Evolutionary conservation across 257 asterid species (phyloP).

Genomic region (Hygrophila difformis): DNA sequence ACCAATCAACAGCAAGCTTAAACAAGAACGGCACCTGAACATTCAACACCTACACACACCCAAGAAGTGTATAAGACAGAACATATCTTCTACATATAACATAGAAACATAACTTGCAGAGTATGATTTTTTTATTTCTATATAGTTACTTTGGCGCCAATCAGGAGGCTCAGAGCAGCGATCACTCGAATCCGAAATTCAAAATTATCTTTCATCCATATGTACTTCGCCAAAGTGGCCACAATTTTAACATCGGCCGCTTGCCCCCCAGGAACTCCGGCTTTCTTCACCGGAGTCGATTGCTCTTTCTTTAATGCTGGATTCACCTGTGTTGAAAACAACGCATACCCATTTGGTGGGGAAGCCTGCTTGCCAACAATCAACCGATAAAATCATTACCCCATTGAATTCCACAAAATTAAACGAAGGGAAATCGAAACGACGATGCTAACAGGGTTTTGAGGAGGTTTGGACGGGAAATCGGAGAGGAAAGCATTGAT

Average conservation of each 20-base stretch:
- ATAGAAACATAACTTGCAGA: slow-evolving; percentile 5
- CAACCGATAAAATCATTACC: slow-evolving; percentile 10
- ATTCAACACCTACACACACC: slow-evolving; percentile 64
- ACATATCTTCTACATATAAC: not conserved
- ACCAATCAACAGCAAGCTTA: slow-evolving; percentile 95
- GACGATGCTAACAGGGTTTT: slow-evolving; percentile 29
- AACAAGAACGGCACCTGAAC: slow-evolving; percentile 98
- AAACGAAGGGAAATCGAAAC: not conserved
- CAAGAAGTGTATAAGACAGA: slow-evolving; percentile 13
- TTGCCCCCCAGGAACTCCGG: slow-evolving; percentile 30
- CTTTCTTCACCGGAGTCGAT: slow-evolving; percentile 22
- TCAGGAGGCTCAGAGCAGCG: slow-evolving; percentile 71
- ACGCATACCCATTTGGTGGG: slow-evolving; percentile 40
- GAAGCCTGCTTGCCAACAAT: slow-evolving; percentile 28
- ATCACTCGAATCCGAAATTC: slow-evolving; percentile 76
- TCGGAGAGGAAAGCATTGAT: slow-evolving; percentile 68
- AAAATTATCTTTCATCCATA: slow-evolving; percentile 87
- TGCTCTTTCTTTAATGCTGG: slow-evolving; percentile 34
- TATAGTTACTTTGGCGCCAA: slow-evolving; percentile 71
- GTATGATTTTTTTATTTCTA: not conserved
- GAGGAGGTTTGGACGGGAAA: slow-evolving; percentile 43
- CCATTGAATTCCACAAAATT: not conserved
- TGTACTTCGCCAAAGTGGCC: slow-evolving; percentile 54
- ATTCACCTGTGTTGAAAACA: slow-evolving; percentile 58
- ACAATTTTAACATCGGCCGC: slow-evolving; percentile 49